Evolutionary conservation across 495 filamentous ascomycete genomes (phyloP), one percentile per base, ranked within the genome.

Genomic region (Clavariopsis aquatica): DNA sequence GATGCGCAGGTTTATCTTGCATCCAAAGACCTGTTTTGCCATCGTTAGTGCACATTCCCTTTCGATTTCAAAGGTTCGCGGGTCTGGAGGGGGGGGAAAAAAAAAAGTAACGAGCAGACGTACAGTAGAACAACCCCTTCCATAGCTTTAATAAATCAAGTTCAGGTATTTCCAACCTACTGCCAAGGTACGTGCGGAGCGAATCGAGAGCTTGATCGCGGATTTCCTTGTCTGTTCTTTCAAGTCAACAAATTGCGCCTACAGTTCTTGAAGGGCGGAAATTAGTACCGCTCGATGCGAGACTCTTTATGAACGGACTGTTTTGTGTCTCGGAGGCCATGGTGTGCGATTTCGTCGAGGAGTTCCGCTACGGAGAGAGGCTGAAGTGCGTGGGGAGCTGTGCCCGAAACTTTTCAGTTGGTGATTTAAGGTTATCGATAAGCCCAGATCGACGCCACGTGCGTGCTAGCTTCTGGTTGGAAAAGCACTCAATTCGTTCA

Each of bases 81-180:
- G n/a, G n/a, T n/a, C n/a, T n/a, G n/a, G n/a, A n/a, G n/a, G n/a
- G n/a, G n/a, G n/a, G n/a, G n/a, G n/a, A n/a, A n/a, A n/a, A n/a
- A n/a, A n/a, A n/a, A n/a, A n/a, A n/a, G n/a, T n/a, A n/a, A n/a
- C n/a, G n/a, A n/a, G n/a, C n/a, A 7, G 13, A 3, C 72, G 26
- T 77, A 87, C 92, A 94, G 83, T 89, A 98, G 79, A 95, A 98
- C 24, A 98, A 85, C 36, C 93, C 94, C 76, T 96, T 96, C 92
- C 93, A 96, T 64, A 98, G 82, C 78, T 97, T 96, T 57, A 95
- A 81, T 31, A 90, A 79, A 52, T 98, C 93, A 66, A 95, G 75
- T 20, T 85, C 80, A 15, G 84, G 79, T 58, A 98, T 85, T 36
- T 83, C 76, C 26, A 83, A 83, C 31, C 84, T 83, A 20, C 85